Conservation (phyloP, 2,329 filamentous ascomycete species). For the Claviceps spartinae region DNA sequence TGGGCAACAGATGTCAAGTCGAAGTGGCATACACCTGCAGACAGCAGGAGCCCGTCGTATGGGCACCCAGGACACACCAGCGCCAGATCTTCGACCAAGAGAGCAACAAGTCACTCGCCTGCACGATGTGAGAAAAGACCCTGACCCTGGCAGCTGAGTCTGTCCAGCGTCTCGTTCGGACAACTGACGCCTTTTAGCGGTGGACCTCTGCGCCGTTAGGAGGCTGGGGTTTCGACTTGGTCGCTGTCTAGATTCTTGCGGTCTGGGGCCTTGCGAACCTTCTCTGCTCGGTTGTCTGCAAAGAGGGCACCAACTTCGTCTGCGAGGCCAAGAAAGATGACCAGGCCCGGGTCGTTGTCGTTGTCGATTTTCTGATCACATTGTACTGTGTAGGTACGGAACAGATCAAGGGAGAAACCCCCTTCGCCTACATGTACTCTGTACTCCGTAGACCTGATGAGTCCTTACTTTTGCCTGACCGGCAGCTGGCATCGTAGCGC, state of each 20-base stretch:
- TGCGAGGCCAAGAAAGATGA: too few species aligned
- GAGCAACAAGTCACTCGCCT: too few species aligned
- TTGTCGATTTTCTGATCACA: neutral
- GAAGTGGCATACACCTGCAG: neutral
- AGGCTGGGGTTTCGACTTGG: neutral
- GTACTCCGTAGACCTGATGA: too few species aligned
- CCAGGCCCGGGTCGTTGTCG: neutral
- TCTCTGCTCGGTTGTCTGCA: too few species aligned
- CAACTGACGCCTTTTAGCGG: too few species aligned
- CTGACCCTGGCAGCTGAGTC: neutral
- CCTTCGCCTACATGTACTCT: neutral
- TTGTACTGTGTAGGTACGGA: neutral
- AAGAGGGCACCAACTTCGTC: too few species aligned
- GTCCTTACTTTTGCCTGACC: neutral
- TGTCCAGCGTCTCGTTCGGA: neutral
- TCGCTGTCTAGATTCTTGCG: too few species aligned
- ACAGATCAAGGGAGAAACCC: neutral
- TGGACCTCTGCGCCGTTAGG: neutral
- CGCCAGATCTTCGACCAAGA: too few species aligned
- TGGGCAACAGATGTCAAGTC: neutral
- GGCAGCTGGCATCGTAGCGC: neutral
- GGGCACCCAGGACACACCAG: too few species aligned
- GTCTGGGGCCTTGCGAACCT: too few species aligned
- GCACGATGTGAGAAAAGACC: neutral
- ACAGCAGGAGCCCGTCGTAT: neutral